Conservation (phyloP, 306 rosid species). For the Cyamopsis tetragonoloba region DNA sequence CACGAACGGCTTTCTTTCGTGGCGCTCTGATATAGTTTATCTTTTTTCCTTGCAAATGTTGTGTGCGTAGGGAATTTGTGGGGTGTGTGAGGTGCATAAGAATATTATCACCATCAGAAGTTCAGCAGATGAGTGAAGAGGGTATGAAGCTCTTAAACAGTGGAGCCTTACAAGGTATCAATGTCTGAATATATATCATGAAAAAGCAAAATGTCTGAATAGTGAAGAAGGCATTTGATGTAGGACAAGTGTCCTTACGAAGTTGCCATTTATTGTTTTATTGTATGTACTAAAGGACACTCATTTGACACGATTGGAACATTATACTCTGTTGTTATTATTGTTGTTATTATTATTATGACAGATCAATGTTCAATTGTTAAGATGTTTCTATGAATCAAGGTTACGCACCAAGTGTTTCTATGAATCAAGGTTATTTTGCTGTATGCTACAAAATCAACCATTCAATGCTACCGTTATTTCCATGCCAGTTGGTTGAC, state of each 20-base stretch:
- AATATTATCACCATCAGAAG: slow-evolving; percentile 85
- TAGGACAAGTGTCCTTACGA: slow-evolving; percentile 7
- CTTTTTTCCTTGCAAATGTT: not conserved
- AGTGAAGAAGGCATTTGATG: slow-evolving; percentile 5
- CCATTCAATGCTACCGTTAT: no score
- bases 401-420: no score
- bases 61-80: slow-evolving; percentile 73
- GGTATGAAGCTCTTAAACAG: slow-evolving; percentile 92
- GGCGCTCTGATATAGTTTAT: not conserved
- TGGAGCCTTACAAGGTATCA: slow-evolving; percentile 80
- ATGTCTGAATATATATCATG: slow-evolving; percentile 29
- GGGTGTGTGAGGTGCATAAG: slow-evolving; percentile 86
- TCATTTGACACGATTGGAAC: slow-evolving; percentile 1
- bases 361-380: slow-evolving; percentile 7
- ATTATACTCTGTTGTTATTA: no score
- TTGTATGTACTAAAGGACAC: slow-evolving; percentile 24
- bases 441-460: no score
- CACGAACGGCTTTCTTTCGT: not conserved
- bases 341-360: no score
- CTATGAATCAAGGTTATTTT: no score
- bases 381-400: slow-evolving; percentile 19
- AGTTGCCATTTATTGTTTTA: not conserved
- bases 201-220: no score
- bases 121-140: slow-evolving; percentile 92
- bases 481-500: no score